Evolutionary conservation across 2,329 filamentous ascomycete genomes (phyloP), one percentile per base, ranked within the genome.

Genomic region (Arthrocladium fulminans): DNA sequence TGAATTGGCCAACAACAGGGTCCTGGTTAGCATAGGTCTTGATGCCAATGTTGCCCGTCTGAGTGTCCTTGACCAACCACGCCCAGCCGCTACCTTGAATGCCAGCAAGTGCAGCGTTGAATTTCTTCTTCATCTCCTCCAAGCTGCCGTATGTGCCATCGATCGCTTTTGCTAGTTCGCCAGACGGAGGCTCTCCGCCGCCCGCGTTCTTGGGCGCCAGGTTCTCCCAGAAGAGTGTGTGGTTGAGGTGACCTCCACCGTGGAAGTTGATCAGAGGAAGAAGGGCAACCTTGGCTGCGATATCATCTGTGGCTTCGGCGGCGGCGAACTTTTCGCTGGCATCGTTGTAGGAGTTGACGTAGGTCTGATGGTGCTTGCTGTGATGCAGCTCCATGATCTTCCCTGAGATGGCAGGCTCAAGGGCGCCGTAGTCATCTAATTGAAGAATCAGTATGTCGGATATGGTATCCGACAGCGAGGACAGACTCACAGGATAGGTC

Each of bases 331-430:
- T 80, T 63, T 86, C 77, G 49, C 80, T 73, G 38, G 86, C 84
- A 50, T 81, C 76, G 73, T 95, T 95, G 70, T 86, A 84, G 64
- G 86, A 86, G 66, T 83, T 92, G 60, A 95, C 84, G 68, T 95
- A 94, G 60, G 88, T 88, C 69, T 90, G 83, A 73, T 95, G 88
- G 74, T 95, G 88, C 72, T 90, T 94, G 70, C 77, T 79, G 77
- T 95, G 86, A 74, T 95, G 88, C 25, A 94, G 80, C 72, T 94
- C 84, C 88, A 95, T 95, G 72, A 95, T 94, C 70, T 90, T 79
- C 64, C 83, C 81, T 34, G 84, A 88, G 74, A 95, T 77, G 64
- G 76, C 68, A 58, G 79, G 80, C 73, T 98, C 92, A 61, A 98
- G 88, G 45, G 89, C 92, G 65, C 84, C 87, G 69, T 96, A 98